Conservation (phyloP, 768 basidiomycete genomes). For the Lanmaoa pseudosensibilis region DNA sequence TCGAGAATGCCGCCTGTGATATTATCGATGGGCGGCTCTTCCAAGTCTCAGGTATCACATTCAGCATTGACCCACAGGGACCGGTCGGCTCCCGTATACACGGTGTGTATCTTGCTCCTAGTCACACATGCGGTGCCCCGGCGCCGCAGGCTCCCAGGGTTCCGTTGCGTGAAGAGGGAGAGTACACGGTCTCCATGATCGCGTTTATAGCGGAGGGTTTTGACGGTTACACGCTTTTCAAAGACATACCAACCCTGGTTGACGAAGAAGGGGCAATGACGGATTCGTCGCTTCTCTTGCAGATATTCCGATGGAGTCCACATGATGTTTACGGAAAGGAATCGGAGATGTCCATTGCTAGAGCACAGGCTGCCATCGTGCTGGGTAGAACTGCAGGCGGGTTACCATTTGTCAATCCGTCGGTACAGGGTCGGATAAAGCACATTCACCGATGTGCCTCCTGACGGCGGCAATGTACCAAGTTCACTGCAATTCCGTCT, state of each 20-base stretch:
- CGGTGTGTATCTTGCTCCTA: background rate
- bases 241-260: background rate
- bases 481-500: background rate
- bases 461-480: background rate
- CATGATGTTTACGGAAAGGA: background rate
- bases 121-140: background rate
- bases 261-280: conserved; percentile 4
- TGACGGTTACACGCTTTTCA: conserved; percentile 10
- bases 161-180: background rate
- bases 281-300: conserved; percentile 9
- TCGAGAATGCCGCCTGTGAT: conserved; percentile 10
- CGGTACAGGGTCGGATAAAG: conserved; percentile 15
- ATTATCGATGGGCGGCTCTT: conserved; percentile 7
- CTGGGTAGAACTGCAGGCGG: background rate
- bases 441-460: background rate
- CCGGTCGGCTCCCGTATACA: conserved; percentile 4
- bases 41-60: conserved; percentile 1
- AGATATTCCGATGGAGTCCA: conserved; percentile 7
- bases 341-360: conserved; percentile 2
- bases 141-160: background rate
- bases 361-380: conserved; percentile 7
- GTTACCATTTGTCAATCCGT: conserved; percentile 3
- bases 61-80: background rate
- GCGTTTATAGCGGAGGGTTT: conserved; percentile 14
- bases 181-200: conserved; percentile 6